These are phyloP conservation scores for Pyricularia sp. DNA, from an alignment of 2,329 filamentous ascomycete genomes.

Conservation along the genomic window DNA sequence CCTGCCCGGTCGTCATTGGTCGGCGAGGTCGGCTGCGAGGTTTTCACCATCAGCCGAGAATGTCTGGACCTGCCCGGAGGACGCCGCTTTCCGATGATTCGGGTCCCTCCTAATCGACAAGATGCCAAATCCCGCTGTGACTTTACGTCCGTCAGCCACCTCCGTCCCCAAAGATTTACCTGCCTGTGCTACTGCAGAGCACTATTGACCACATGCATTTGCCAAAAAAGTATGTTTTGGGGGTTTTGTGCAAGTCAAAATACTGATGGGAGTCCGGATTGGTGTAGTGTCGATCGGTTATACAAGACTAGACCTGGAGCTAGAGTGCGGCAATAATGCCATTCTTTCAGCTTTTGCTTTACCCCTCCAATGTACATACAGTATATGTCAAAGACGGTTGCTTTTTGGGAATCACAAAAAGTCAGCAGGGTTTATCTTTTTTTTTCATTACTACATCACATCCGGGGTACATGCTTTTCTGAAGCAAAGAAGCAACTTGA, in stretches of 20 bases:
- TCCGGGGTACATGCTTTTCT: background rate
- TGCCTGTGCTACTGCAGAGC: background rate
- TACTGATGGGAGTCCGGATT: background rate
- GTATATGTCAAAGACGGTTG: too few species aligned
- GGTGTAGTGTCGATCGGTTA: background rate
- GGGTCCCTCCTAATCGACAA: too few species aligned
- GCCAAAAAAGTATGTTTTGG: background rate
- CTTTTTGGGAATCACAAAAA: background rate
- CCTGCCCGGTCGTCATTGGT: background rate
- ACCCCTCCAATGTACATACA: too few species aligned
- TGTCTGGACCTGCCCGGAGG: background rate
- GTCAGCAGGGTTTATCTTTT: too few species aligned
- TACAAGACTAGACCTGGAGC: background rate
- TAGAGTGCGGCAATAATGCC: background rate
- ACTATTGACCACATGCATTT: background rate
- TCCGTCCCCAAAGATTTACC: background rate
- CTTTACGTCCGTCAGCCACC: background rate
- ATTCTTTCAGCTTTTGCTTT: too few species aligned
- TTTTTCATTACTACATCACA: background rate
- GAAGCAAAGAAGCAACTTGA: background rate
- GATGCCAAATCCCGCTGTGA: too few species aligned
- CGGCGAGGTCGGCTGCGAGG: background rate
- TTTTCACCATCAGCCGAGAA: background rate
- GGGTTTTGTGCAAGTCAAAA: background rate
- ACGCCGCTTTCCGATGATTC: background rate